These are phyloP conservation scores for Nelumbo lutea DNA, from an alignment of 164 flowering plant genomes.

Conservation along the genomic window DNA sequence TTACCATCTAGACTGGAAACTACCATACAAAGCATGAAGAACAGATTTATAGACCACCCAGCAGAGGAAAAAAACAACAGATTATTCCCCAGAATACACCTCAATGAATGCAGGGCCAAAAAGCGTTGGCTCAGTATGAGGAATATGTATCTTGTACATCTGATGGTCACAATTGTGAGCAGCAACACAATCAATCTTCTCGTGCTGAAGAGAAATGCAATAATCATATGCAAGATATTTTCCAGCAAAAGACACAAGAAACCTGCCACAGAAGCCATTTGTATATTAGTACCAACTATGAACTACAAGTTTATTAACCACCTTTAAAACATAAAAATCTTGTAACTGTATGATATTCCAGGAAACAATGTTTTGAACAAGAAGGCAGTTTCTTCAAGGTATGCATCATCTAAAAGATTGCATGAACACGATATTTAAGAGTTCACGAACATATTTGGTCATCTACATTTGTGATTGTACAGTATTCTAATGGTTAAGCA, in stretches of 20 bases:
- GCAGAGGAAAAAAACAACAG: not conserved
- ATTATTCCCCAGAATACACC: conserved; percentile 32
- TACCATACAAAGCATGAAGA: not conserved
- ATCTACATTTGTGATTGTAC: too few relatives aligned
- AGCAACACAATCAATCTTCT: conserved; percentile 21
- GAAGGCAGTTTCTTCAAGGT: too few relatives aligned
- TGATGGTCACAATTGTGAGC: conserved; percentile 38
- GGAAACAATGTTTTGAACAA: too few relatives aligned
- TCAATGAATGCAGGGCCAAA: conserved; percentile 94
- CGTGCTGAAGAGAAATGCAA: conserved; percentile 30
- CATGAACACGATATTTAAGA: too few relatives aligned
- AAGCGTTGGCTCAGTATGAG: conserved; percentile 44
- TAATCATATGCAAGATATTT: conserved; percentile 53
- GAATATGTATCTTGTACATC: conserved; percentile 49
- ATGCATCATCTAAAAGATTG: too few relatives aligned
- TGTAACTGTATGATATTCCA: too few relatives aligned
- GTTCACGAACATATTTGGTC: too few relatives aligned
- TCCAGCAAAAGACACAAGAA: conserved; percentile 83
- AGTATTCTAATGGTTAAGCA: too few relatives aligned
- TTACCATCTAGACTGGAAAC: not conserved
- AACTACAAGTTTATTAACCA: too few relatives aligned
- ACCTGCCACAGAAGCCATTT: conserved; percentile 46
- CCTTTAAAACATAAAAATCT: too few relatives aligned
- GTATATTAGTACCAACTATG: too few relatives aligned
- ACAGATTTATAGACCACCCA: not conserved